Base-by-base conservation (phyloP, 2,329 filamentous ascomycete species). In the Aspergillus phoenicis region DNA sequence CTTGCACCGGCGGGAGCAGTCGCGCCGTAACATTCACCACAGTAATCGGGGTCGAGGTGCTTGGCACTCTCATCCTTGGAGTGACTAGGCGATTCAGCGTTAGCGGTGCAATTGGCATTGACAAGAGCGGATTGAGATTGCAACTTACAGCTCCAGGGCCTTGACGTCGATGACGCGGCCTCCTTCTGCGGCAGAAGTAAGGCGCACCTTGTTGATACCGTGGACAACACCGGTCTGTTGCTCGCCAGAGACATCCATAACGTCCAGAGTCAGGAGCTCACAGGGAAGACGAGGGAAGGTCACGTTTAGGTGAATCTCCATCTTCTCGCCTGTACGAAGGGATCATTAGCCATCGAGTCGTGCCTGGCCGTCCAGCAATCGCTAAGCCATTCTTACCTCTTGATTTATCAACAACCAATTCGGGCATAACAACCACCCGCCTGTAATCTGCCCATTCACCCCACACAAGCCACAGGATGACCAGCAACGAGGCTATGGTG, bases 191-290 rank as follows among this genome's bases (percentile, higher is more conserved):
- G 84, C 82, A 24, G 93, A 83, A 64, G 85, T 83, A 63, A 99
- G 84, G 63, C 95, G 89, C 64, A 97, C 90, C 81, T 97, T 98
- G 79, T 87, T 91, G 64, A 99, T 87, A 49, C 95, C 95, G 73
- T 97, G 93, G 76, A 92, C 89, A 61, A 99, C 91, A 56, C 94
- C 95, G 69, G 93, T 91, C 77, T 99, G 95, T 73, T 97, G 90
- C 78, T 99, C 95, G 65, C 95, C 95, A 22, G 93, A 97, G 26
- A 98, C 94, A 79, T 99, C 95, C 95, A 99, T 99, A 59, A 99
- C 94, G 76, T 99, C 95, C 70, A 99, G 88, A 11, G 95, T 97
- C 67, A 98, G 83, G 55, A 99, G 87, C 78, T 98, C 94, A 81
- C 95, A 99, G 8, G 95, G 95, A 68, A 99, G 86, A 64, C 89